Conservation (phyloP, 495 filamentous ascomycete species). For the Cenococcum geophilum region DNA sequence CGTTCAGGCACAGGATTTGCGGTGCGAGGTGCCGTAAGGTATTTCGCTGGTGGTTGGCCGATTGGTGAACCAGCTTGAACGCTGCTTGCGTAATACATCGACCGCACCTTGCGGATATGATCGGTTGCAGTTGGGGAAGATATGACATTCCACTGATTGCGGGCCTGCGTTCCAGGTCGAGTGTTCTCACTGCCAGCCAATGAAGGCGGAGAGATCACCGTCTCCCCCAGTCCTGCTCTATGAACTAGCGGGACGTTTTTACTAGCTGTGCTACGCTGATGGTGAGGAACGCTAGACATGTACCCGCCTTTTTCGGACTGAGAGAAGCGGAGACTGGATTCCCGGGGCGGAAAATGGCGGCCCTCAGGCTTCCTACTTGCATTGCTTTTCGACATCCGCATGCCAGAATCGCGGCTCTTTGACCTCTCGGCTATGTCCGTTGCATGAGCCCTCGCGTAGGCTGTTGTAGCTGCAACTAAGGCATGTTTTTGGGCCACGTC, state of each 20-base stretch:
- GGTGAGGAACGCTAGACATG: background rate
- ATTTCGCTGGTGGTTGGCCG: conserved; percentile 21
- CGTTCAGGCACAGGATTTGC: conserved; percentile 12
- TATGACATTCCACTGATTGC: conserved; percentile 9
- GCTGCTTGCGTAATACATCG: conserved; percentile 31
- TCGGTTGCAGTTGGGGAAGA: conserved; percentile 15
- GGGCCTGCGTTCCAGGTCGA: conserved; percentile 22
- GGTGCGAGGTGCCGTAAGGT: conserved; percentile 22
- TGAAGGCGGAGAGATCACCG: conserved; percentile 5
- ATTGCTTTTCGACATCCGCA: conserved; percentile 21
- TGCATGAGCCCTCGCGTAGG: conserved; percentile 32
- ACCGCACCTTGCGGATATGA: conserved; percentile 27
- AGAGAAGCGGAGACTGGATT: conserved; percentile 20
- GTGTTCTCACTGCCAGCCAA: conserved; percentile 20
- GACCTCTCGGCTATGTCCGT: conserved; percentile 3
- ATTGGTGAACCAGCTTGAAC: conserved; percentile 28
- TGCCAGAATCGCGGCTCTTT: conserved; percentile 8
- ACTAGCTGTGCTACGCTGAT: background rate
- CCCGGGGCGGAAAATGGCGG: conserved; percentile 26
- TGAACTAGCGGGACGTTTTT: conserved; percentile 18
- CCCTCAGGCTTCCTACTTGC: conserved; percentile 28
- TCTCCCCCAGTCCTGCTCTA: background rate
- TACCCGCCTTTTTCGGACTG: conserved; percentile 12
- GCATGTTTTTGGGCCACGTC: conserved; percentile 34
- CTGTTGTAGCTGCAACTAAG: conserved; percentile 34